Evolutionary conservation across 2,329 filamentous ascomycete species (phyloP), one percentile per base, ranked within the genome.

Genomic region (Botrytis porri): DNA sequence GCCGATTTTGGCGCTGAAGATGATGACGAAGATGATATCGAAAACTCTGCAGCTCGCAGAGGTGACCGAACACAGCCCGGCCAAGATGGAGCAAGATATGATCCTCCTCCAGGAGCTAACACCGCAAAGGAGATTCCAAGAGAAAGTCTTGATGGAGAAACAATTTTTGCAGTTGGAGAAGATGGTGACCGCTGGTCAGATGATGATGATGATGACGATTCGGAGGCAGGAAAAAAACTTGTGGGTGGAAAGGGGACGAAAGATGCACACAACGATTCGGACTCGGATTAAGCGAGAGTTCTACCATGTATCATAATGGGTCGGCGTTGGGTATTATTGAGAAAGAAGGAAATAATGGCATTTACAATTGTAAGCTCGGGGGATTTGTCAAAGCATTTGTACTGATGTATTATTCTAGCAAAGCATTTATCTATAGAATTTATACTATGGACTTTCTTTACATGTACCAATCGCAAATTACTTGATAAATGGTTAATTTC

Each of bases 131-230:
- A 78, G 29, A 77, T 86, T 64, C 85, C 87, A 73, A 82, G 88
- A 78, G 85, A 91, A 74, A 91, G 89, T 69, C 83, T 93, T 48
- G 95, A 98, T 75, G 94, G 94, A 18, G 96, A 98, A 83, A 97
- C 95, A 0, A 97, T 98, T 75, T 98, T 98, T 79, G 95, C 95
- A 1, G 93, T 98, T 18, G 95, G 94, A 18, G 95, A 97, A 78
- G 92, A 92, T 72, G 88, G 80, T 20, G 94, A 96, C 80, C 93
- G 91, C 80, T 95, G 94, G 86, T 94, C 92, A 25, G 93, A 93
- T 73, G 91, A 93, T 72, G 92, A 93, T 72, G 92, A 91, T 32
- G 84, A 87, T 48, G 86, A 87, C 75, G 65, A 89, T 91, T 76
- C 89, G 90, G 73, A 88, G 82, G 66, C 84, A 87, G 76, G 82